These are phyloP conservation scores for Exophiala xenobiotica DNA, from an alignment of 2,329 filamentous ascomycete species.

Conservation along the genomic window DNA sequence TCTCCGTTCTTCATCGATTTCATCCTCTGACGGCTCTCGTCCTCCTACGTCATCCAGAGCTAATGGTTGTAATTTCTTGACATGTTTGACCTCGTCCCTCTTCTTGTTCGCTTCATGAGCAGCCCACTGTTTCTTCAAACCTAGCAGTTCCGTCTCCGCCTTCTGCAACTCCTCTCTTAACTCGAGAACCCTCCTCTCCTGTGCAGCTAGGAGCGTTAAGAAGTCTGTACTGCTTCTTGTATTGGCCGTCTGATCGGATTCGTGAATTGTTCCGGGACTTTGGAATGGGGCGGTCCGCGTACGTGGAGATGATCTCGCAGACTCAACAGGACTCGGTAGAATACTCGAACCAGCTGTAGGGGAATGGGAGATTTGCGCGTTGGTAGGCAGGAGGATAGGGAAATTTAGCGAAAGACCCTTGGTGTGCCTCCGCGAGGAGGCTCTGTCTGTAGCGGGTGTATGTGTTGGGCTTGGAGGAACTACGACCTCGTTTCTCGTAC, in stretches of 20 bases:
- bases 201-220: slow-evolving; percentile 84
- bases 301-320: slow-evolving; percentile 30
- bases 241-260: slow-evolving; percentile 30
- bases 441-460: slow-evolving; percentile 3
- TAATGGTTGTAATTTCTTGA: slow-evolving; percentile 23
- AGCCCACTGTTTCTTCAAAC: slow-evolving; percentile 81
- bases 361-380: slow-evolving; percentile 27
- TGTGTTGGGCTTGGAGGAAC: slow-evolving; percentile 9
- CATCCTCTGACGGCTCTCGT: slow-evolving; percentile 8
- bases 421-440: slow-evolving; percentile 37
- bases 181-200: slow-evolving; percentile 88
- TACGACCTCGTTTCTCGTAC: background rate
- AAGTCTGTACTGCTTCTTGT: slow-evolving; percentile 63
- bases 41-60: slow-evolving; percentile 21
- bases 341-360: slow-evolving; percentile 36
- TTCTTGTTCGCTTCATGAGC: slow-evolving; percentile 74
- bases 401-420: slow-evolving; percentile 50
- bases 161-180: slow-evolving; percentile 83
- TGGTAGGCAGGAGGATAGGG: slow-evolving; percentile 42
- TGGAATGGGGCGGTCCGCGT: slow-evolving; percentile 15
- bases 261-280: slow-evolving; percentile 17
- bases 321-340: slow-evolving; percentile 15
- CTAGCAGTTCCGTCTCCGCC: slow-evolving; percentile 73
- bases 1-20: slow-evolving; percentile 26
- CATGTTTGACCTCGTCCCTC: slow-evolving; percentile 57